Percentiles rank a stretch among this genome's conserved stretches.
Conservation (phyloP, 2,329 filamentous ascomycete genomes). For the Aspergillus sp. region DNA sequence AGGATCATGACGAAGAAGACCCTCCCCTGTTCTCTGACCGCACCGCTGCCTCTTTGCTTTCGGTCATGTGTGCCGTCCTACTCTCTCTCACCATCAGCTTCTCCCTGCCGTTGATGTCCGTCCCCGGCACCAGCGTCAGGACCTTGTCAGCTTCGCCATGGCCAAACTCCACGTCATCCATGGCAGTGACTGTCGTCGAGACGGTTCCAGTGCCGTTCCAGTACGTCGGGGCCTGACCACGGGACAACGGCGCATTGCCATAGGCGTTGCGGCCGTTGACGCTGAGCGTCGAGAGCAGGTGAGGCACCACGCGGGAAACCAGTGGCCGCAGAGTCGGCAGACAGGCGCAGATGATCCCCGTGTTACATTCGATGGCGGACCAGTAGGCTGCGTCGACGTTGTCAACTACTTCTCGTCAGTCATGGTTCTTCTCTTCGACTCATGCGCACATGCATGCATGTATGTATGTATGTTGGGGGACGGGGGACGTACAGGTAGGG, state of each 20-base stretch:
- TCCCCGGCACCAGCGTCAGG: conserved; percentile 18
- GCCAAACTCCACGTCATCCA: conserved; percentile 28
- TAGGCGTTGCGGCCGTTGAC: conserved; percentile 13
- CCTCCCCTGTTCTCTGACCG: background rate
- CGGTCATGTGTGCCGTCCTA: conserved; percentile 5
- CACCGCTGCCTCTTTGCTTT: conserved; percentile 3
- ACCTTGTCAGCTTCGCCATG: conserved; percentile 21
- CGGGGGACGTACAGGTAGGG: conserved; percentile 29
- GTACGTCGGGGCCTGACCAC: conserved; percentile 18
- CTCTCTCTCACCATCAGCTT: conserved; percentile 16
- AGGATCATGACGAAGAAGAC: conserved; percentile 5
- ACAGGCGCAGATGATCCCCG: conserved; percentile 42
- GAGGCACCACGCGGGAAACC: conserved; percentile 27
- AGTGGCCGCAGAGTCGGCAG: conserved; percentile 39
- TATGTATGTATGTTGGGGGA: background rate
- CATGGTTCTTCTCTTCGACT: background rate
- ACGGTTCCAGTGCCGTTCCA: conserved; percentile 25
- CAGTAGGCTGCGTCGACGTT: conserved; percentile 35
- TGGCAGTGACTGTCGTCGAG: conserved; percentile 25
- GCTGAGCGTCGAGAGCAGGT: conserved; percentile 26
- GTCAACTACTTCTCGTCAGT: conserved; percentile 24
- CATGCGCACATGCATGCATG: background rate
- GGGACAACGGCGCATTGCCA: conserved; percentile 12
- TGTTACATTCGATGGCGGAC: conserved; percentile 40
- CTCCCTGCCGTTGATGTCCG: conserved; percentile 7